Evolutionary conservation across 2,329 filamentous ascomycete genomes (phyloP), one percentile per base, ranked within the genome.

Genomic region (Chaetomiaceae sp.): DNA sequence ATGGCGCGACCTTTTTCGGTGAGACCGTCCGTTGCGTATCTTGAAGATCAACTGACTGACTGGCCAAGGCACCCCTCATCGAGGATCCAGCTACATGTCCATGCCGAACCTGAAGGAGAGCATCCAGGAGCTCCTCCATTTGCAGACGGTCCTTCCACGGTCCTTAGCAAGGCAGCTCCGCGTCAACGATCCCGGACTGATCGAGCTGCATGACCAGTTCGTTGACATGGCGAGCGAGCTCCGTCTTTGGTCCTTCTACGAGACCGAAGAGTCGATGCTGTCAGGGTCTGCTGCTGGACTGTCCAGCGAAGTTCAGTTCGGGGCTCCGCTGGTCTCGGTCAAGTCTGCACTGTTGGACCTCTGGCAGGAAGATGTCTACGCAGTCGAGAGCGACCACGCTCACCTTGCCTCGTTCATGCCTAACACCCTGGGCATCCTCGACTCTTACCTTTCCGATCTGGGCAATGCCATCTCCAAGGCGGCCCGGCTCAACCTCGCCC

Each of bases 1-100:
- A 84, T 56, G 82, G 82, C 0, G 75, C 82, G 43, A 79, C 79
- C 0, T 85, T 85, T 58, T 79, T 83, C 63, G 75, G 80, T 81
- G 58, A 69, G 72, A 43, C 12, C 12, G 6, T 23, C 22, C n/a
- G 11, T 31, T 4, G 6, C 6, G 25, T 8, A 1, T 22, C 19
- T 23, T 7, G 11, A 43, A 33, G 9, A 15, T 15, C 25, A 5
- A 6, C n/a, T n/a, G 14, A 7, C 57, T 65, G 53, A 64, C 45
- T 15, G 31, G 7, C 44, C 2, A 50, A 81, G 78, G 74, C 17
- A 81, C 81, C 1, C 82, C 82, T 0, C 82, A 85, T 59, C 80
- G 80, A 17, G 82, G 82, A 3, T 84, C 82, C 0, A 84, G 77
- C 39, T 84, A 84, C 61, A 72, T 85, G 58, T 81, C 81, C 2